phyloP scores from a whole-genome alignment of 805 yeast genomes.

The Candida coquimbonensis region DNA sequence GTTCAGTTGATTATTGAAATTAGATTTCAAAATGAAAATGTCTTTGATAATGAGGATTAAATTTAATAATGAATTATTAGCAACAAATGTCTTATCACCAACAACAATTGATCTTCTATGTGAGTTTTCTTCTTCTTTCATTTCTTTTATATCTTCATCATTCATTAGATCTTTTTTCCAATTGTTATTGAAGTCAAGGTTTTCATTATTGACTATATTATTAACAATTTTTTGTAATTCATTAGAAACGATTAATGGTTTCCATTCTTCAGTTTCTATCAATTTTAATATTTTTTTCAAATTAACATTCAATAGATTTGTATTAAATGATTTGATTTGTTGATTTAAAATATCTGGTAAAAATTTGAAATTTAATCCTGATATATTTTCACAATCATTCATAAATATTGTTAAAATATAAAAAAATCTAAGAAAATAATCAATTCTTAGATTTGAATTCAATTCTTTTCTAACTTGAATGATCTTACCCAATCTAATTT shows the following conservation, averaged over 20 bases:
- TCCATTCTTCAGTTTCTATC: constrained; percentile 74
- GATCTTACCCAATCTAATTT: constrained; percentile 69
- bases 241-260: constrained; percentile 52
- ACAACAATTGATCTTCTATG: constrained; percentile 38
- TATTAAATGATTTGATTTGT: constrained; percentile 56
- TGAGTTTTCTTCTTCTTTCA: constrained; percentile 16
- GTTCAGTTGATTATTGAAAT: constrained; percentile 40
- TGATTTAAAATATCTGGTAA: constrained; percentile 60
- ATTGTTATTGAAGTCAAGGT: constrained; percentile 34
- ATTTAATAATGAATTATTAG: constrained; percentile 42
- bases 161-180: constrained; percentile 38
- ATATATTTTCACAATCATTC: constrained; percentile 75
- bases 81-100: constrained; percentile 49
- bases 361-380: constrained; percentile 53
- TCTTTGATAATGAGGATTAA: constrained; percentile 38
- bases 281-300: constrained; percentile 38
- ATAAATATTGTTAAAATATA: constrained; percentile 62
- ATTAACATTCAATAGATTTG: constrained; percentile 46
- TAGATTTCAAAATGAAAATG: constrained; percentile 47
- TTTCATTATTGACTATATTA: constrained; percentile 41
- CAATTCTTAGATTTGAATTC: constrained; percentile 47
- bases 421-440: constrained; percentile 62
- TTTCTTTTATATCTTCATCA: constrained; percentile 3
- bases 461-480: constrained; percentile 72
- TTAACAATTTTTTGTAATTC: constrained; percentile 43